These are phyloP conservation scores for Lizonia empirigonia DNA, from an alignment of 2,329 filamentous ascomycete species.

Conservation along the genomic window DNA sequence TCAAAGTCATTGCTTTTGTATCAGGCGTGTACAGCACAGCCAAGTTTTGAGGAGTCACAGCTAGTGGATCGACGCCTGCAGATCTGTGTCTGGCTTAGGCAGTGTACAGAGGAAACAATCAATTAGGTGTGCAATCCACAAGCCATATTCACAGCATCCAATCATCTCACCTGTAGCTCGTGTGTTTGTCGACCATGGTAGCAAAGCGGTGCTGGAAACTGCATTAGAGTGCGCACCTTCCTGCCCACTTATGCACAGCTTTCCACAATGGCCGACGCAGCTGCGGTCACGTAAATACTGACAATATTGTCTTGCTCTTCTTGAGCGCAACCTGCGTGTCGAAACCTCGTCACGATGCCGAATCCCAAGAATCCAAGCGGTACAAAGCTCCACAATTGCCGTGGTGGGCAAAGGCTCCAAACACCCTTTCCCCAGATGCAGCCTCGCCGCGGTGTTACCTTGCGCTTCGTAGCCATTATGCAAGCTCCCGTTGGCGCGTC, in stretches of 20 bases:
- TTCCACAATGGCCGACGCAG: background rate
- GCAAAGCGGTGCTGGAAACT: background rate
- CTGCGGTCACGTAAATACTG: too few species aligned
- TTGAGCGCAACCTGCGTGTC: background rate
- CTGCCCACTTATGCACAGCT: too few species aligned
- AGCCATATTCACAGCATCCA: background rate
- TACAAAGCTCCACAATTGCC: background rate
- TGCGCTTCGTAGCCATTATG: background rate
- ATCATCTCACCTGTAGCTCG: background rate
- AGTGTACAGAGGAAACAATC: conserved; percentile 4
- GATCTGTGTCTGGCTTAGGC: background rate
- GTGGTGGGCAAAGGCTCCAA: background rate
- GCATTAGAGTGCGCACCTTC: background rate
- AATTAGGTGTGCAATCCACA: conserved; percentile 4
- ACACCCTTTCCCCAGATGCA: background rate
- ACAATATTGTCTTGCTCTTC: background rate
- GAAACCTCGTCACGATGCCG: background rate
- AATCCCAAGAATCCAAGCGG: background rate
- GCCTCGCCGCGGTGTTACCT: background rate
- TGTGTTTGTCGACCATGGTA: background rate
- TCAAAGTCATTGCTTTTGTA: conserved; percentile 7
- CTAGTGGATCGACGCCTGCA: background rate
- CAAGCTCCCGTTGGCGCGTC: conserved; percentile 10
- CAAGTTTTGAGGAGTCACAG: conserved; percentile 5
- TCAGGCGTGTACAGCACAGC: conserved; percentile 13